Evolutionary conservation across 345 rosid species (phyloP).

Genomic region (Gossypium arboreum): DNA sequence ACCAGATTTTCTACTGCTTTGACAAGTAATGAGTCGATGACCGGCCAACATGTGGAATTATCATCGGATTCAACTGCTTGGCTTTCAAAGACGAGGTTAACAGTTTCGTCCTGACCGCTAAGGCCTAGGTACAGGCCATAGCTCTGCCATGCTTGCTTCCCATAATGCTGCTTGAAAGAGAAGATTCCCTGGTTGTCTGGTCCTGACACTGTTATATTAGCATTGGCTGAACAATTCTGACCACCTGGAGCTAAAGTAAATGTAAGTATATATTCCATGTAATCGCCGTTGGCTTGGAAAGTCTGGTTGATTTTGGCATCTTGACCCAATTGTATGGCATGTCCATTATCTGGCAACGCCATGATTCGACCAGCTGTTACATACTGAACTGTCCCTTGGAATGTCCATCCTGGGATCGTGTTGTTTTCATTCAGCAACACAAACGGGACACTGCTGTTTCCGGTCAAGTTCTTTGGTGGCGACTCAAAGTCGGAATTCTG

Average conservation of each 20-base stretch:
- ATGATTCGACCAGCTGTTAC: conserved; percentile 29
- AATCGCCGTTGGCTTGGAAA: conserved; percentile 32
- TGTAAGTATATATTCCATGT: conserved; percentile 40
- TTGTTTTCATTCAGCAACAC: conserved; percentile 33
- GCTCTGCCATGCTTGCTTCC: conserved; percentile 42
- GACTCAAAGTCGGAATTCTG: conserved; percentile 59
- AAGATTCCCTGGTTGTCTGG: conserved; percentile 40
- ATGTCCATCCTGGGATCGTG: conserved; percentile 57
- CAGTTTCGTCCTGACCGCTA: conserved; percentile 34
- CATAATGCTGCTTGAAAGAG: conserved; percentile 32
- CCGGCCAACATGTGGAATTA: conserved; percentile 55
- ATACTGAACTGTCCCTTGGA: conserved; percentile 42
- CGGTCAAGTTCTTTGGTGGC: conserved; percentile 33
- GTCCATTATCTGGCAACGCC: conserved; percentile 42
- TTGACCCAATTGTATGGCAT: conserved; percentile 46
- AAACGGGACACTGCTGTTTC: conserved; percentile 25
- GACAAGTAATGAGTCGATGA: conserved; percentile 43
- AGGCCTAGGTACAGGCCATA: conserved; percentile 44
- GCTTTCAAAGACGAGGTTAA: conserved; percentile 41
- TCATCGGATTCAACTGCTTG: conserved; percentile 31
- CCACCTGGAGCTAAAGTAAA: conserved; percentile 36
- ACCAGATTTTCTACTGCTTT: conserved; percentile 27
- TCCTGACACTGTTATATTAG: conserved; percentile 35
- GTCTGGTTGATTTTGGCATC: conserved; percentile 59
- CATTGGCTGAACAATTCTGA: conserved; percentile 36